Base-by-base conservation (phyloP, 83 land plant species). In the Thuja plicata region DNA sequence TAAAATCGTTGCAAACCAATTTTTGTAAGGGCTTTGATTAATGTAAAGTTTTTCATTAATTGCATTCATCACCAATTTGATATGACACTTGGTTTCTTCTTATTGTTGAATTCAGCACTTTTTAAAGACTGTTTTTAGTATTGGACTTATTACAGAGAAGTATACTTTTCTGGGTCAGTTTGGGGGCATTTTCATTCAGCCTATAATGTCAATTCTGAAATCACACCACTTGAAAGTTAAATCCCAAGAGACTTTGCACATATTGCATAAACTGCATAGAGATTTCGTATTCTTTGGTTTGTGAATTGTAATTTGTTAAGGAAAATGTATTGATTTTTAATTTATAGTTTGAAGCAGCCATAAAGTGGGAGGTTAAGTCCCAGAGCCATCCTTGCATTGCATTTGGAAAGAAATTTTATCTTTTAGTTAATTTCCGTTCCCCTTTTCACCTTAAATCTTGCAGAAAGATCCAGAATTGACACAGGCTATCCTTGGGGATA, bases 391-490 rank as follows among this genome's bases (percentile, higher is more conserved):
- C 37, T 16, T 78, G 3, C 13, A 78, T 78, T 78, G 21, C 10
- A 37, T 38, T 10, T 19, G 46, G 43, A 80, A 27, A 15, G 84
- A 40, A 5, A 43, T 41, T 8, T 80, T 48, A 46, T 40, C 43
- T 41, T 41, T 80, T 41, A 41, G 1, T 34, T 80, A 38, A 21
- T 24, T 80, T 3, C 21, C 5, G 19, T 46, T 55, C n/a, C 66
- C 10, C 52, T 54, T 52, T 21, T 85, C 50, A 16, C 24, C 2
- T 87, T 41, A 2, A 40, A 80, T 80, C 5, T 80, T 88, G 16
- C 91, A 95, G 96, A 88, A 38, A 87, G 96, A 95, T 92, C 95
- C 92, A 73, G 91, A 89, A 88, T 62, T 95, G 10, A 92, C 94
- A 80, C 95, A 94, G 89, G 93, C 90, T 70, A 45, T 95, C 52